Conservation (phyloP, 2,329 filamentous ascomycete genomes). For the Seiridium unicorne region DNA sequence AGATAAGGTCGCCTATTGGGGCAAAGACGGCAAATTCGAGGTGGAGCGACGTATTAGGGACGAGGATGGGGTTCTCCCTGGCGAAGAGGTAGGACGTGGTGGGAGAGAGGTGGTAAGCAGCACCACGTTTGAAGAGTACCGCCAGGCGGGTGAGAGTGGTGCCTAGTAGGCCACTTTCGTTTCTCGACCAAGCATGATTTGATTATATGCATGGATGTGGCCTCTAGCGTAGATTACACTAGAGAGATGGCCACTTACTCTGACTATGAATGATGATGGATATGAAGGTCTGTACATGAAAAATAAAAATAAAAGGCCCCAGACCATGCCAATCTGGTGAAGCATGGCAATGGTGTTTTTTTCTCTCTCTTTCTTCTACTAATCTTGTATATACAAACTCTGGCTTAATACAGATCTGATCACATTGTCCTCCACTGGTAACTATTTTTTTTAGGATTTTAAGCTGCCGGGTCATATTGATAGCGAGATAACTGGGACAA, state of each 20-base stretch:
- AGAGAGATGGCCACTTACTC: background rate
- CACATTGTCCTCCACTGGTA: no score
- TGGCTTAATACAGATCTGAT: no score
- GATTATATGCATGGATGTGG: background rate
- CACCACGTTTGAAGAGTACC: constrained; percentile 24
- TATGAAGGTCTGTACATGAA: background rate
- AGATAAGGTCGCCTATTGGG: constrained; percentile 62
- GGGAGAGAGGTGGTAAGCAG: constrained; percentile 15
- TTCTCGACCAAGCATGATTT: background rate
- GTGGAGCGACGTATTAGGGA: constrained; percentile 67
- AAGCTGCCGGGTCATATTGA: no score
- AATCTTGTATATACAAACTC: no score
- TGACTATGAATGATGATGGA: background rate
- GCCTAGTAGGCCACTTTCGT: constrained; percentile 13
- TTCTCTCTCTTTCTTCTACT: no score
- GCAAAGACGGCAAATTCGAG: constrained; percentile 68
- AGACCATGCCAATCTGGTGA: background rate
- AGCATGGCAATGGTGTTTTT: no score
- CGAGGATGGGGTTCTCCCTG: constrained; percentile 44
- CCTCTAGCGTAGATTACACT: no score
- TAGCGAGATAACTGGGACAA: no score
- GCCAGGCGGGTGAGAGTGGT: constrained; percentile 31
- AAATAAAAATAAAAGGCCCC: background rate
- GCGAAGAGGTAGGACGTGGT: constrained; percentile 10
- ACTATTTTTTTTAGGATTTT: no score